Percentiles rank a stretch among this genome's conserved stretches.
These are phyloP conservation scores for Phytopythium chamaehyphon DNA, from an alignment of 352 stramenopile species.

Conservation along the genomic window DNA sequence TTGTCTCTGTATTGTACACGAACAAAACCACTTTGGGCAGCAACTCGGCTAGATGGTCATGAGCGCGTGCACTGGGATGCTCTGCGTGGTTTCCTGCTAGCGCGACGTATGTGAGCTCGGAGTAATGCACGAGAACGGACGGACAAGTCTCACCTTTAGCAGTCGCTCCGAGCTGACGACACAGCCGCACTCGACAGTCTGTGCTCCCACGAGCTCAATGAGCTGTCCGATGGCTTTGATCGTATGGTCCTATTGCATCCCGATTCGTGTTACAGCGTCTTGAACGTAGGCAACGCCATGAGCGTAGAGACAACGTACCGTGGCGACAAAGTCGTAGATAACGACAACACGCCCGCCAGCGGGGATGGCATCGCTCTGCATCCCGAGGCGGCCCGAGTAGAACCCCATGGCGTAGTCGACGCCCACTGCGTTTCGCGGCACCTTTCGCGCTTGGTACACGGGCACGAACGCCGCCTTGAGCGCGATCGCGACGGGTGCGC, in stretches of 20 bases:
- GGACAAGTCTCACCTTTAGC: conserved; percentile 31
- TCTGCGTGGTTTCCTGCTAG: conserved; percentile 17
- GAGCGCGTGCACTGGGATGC: conserved; percentile 18
- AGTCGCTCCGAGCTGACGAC: conserved; percentile 65
- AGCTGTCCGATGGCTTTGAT: conserved; percentile 76
- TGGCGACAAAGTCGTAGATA: conserved; percentile 77
- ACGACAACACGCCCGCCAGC: conserved; percentile 67
- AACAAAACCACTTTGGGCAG: no score
- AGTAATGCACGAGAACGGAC: no score
- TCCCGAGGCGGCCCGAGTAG: conserved; percentile 68
- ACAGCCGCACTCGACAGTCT: conserved; percentile 78
- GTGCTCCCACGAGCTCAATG: conserved; percentile 57
- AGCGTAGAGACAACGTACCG: conserved; percentile 24
- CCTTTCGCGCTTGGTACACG: conserved; percentile 51
- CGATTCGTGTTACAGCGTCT: neutral
- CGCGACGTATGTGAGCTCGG: no score
- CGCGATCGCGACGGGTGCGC: conserved; percentile 62
- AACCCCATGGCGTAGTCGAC: conserved; percentile 79
- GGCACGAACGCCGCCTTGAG: conserved; percentile 67
- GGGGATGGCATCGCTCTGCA: conserved; percentile 74
- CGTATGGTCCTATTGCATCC: conserved; percentile 54
- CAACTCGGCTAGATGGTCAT: conserved; percentile 9
- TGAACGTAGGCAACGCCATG: no score
- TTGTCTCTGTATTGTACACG: no score
- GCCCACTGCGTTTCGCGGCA: conserved; percentile 66